phyloP scores from a whole-genome alignment of 2,329 filamentous ascomycete genomes.

The Fusarium brachygibbosum region DNA sequence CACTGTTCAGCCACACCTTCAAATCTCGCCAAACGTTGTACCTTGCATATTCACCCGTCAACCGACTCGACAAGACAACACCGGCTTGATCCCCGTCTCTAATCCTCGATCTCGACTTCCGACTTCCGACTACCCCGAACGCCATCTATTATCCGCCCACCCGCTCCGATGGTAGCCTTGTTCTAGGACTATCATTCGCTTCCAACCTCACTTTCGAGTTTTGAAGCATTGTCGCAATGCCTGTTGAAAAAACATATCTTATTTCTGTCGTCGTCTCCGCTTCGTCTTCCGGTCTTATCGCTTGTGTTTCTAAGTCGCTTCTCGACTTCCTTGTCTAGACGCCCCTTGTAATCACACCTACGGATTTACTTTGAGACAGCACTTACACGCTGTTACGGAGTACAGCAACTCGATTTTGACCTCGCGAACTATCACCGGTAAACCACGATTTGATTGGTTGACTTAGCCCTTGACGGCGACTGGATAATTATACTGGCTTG shows the following conservation, averaged over 20 bases:
- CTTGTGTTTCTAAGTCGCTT: constrained; percentile 65
- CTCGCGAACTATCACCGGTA: constrained; percentile 52
- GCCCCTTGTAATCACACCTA: constrained; percentile 56
- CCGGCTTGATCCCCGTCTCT: constrained; percentile 38
- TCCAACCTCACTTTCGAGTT: constrained; percentile 44
- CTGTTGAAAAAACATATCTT: constrained; percentile 64
- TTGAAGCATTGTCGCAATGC: constrained; percentile 65
- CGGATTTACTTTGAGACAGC: constrained; percentile 57
- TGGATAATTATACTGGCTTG: constrained; percentile 60
- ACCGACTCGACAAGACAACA: constrained; percentile 16
- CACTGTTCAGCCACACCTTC: constrained; percentile 45
- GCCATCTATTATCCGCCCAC: constrained; percentile 27
- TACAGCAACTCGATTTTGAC: constrained; percentile 56
- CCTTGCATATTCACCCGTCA: constrained; percentile 52
- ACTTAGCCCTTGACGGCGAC: constrained; percentile 67
- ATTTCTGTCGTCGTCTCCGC: constrained; percentile 74
- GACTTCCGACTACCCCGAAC: constrained; percentile 19
- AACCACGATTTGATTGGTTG: constrained; percentile 62
- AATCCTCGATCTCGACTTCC: constrained; percentile 26
- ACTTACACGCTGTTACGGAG: constrained; percentile 57
- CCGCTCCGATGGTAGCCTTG: constrained; percentile 54
- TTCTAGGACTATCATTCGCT: constrained; percentile 50
- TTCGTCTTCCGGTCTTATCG: constrained; percentile 71
- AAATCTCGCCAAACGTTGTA: constrained; percentile 46
- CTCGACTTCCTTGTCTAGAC: constrained; percentile 60